Evolutionary conservation across 768 basidiomycete species (phyloP), one percentile per base, ranked within the genome.

Genomic region (Psilocybe cyanescens): DNA sequence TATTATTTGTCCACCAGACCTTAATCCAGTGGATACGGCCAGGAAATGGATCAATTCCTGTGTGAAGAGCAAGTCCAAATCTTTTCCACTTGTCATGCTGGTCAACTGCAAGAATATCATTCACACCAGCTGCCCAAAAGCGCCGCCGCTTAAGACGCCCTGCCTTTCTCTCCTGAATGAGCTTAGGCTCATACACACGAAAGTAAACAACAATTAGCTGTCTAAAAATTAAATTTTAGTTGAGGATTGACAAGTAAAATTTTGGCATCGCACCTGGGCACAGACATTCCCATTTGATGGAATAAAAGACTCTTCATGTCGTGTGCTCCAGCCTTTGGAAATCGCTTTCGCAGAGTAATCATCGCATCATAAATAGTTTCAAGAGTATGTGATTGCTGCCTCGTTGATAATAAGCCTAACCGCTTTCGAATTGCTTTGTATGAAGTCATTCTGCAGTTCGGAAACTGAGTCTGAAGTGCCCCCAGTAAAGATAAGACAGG

Each of bases 21-120:
- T 68, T 68, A 1, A 76, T 31, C 76, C 75, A 79, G 0, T 60
- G 35, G 3, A 75, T 66, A 0, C 48, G 8, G 1, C 79, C 75
- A 39, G 68, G 8, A 33, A 70, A 76, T 4, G 75, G 72, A 35
- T 80, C 77, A 16, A 74, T 28, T 2, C 72, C 68, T 5, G 66
- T 64, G 61, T 80, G 69, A 16, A 70, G 57, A 3, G 46, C 62
- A 1, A 81, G 67, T 0, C 78, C 77, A 69, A 77, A 81, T 1
- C 67, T 58, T 39, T 69, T 67, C 75, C 75, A 81, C 48, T 81
- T 83, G 58, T 83, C 76, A 57, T 64, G 63, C 24, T 64, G 63
- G 44, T 60, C 78, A 17, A 74, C 56, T 4, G 70, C 55, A 62
- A 70, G 68, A 0, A 79, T 24, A 51, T 83, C 77, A 33, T 75